Percentiles rank a stretch among this genome's conserved stretches.
phyloP scores from a whole-genome alignment of 2,329 filamentous ascomycete genomes.

The Colletotrichum zoysiae region DNA sequence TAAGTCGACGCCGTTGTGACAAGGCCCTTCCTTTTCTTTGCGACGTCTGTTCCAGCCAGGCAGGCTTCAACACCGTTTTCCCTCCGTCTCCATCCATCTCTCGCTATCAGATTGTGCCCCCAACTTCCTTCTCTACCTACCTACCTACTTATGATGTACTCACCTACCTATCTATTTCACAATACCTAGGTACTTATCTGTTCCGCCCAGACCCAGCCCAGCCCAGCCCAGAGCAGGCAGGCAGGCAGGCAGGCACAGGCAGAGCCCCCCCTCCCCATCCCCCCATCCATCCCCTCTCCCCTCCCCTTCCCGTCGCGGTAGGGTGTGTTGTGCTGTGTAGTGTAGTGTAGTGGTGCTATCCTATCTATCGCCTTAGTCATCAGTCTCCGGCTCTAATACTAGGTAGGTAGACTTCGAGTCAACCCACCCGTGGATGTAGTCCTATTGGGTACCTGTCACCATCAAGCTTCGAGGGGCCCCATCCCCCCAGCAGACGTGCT shows the following conservation, averaged over 20 bases:
- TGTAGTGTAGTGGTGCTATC: conserved; percentile 14
- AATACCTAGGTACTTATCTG: too few relatives aligned
- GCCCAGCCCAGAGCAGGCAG: background rate
- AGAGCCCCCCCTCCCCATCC: background rate
- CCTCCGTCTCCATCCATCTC: background rate
- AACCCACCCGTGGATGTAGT: conserved; percentile 39
- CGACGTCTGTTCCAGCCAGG: conserved; percentile 10
- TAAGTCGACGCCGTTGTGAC: conserved; percentile 25
- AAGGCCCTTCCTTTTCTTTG: conserved; percentile 16
- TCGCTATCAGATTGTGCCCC: conserved; percentile 11
- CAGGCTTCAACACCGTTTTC: background rate
- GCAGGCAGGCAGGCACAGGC: too few relatives aligned
- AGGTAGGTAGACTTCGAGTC: conserved; percentile 28
- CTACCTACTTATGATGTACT: too few relatives aligned
- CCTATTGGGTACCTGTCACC: conserved; percentile 42
- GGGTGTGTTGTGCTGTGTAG: background rate
- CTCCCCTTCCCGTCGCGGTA: conserved; percentile 28
- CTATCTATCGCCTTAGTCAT: conserved; percentile 27
- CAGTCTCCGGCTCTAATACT: conserved; percentile 1
- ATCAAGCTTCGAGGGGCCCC: conserved; percentile 44
- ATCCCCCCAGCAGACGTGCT: conserved; percentile 41
- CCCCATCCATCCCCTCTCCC: too few relatives aligned
- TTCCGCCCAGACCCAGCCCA: conserved; percentile 1
- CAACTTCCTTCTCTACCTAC: conserved; percentile 3
- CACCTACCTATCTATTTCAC: too few relatives aligned